Base-by-base conservation (phyloP, 2,329 filamentous ascomycete species). In the Xylaria sp. region DNA sequence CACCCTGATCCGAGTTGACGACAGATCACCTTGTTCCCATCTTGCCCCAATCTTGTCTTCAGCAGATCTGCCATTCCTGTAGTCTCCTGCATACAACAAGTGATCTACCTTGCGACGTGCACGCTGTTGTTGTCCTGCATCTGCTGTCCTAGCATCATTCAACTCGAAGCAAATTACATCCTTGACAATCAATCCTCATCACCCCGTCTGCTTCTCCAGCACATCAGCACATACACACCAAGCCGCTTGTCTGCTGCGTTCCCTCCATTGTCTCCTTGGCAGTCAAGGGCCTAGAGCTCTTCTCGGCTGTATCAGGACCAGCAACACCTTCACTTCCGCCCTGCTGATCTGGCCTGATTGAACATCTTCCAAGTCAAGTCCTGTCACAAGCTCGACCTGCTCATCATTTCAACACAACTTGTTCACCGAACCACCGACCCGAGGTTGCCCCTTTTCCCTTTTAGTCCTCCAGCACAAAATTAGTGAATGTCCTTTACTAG, bases 311-410 rank as follows among this genome's bases (percentile, higher is more conserved):
- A 69, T 57, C 53, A 51, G 58, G 35, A 55, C 66, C 66, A 66
- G 66, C 62, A 62, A 66, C 65, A 63, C 51, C 60, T 69, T 73
- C 57, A 68, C 69, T 61, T 50, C 60, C 53, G 10, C 55, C 58
- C 62, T 67, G 69, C 69, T 72, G 69, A 72, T 72, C 71, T 72
- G 71, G 69, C 71, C 71, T 68, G 60, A 71, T 68, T 68, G 35
- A 35, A 60, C 57, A 53, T 58, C 35, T 42, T 53, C 63, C 63
- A 60, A 63, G n/a, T n/a, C 32, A 35, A 35, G 47, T 48, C 57
- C 61, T 69, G 35, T 65, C 55, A 44, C 60, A 57, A 50, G 29
- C 35, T 64, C 55, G 59, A 64, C 50, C 55, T 48, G 35, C 63
- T 29, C 61, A 57, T 50, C 44, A 1, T 32, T 32, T 48, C 51